Conservation (phyloP, 306 rosid species). For the Inga laurina region DNA sequence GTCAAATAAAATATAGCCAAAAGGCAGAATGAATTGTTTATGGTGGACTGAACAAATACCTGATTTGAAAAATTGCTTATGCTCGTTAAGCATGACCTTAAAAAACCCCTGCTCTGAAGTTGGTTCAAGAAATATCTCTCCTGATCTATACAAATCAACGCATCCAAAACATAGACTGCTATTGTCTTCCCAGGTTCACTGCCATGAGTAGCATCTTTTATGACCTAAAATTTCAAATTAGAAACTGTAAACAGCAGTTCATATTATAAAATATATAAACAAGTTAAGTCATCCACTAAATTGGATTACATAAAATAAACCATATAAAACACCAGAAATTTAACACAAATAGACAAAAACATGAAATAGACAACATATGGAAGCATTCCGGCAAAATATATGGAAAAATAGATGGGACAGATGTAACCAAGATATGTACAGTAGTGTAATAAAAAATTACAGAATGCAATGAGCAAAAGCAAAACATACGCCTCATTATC, state of each 20-base stretch:
- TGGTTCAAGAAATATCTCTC: slow-evolving; percentile 81
- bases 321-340: neutral
- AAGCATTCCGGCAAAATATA: slow-evolving; percentile 5
- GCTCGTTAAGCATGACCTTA: slow-evolving; percentile 78
- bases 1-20: neutral
- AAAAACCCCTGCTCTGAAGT: slow-evolving; percentile 92
- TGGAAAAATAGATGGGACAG: neutral
- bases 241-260: slow-evolving; percentile 27
- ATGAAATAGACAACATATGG: neutral
- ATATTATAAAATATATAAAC: slow-evolving; percentile 4
- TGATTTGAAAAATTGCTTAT: slow-evolving; percentile 77
- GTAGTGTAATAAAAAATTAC: neutral
- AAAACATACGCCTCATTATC: neutral
- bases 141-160: slow-evolving; percentile 85
- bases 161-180: slow-evolving; percentile 83
- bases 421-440: neutral
- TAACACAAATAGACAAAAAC: neutral
- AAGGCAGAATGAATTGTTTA: slow-evolving; percentile 4
- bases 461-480: neutral
- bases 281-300: neutral
- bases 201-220: slow-evolving; percentile 91
- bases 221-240: slow-evolving; percentile 55
- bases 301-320: neutral
- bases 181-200: slow-evolving; percentile 95
- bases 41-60: slow-evolving; percentile 51